These are phyloP conservation scores for Boletellus ananiceps DNA, from an alignment of 768 basidiomycete genomes.

Conservation along the genomic window DNA sequence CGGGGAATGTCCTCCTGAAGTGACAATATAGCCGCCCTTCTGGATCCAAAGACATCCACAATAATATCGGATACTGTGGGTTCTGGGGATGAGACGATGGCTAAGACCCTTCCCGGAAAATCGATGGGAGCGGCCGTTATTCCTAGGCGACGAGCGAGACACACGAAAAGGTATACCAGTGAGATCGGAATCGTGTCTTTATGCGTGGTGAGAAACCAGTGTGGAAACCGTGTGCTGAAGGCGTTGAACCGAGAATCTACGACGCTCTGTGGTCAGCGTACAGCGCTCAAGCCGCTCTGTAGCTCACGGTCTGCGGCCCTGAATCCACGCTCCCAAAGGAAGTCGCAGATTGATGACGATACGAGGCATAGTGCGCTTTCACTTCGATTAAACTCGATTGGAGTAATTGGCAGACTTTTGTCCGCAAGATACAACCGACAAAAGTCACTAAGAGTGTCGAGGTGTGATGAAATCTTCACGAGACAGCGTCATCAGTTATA, in stretches of 20 bases:
- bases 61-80: slow-evolving; percentile 35
- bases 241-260: slow-evolving; percentile 38
- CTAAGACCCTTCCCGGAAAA: slow-evolving; percentile 54
- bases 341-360: slow-evolving; percentile 44
- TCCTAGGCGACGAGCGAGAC: slow-evolving; percentile 47
- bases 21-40: slow-evolving; percentile 31
- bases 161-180: slow-evolving; percentile 54
- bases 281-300: neutral
- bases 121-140: slow-evolving; percentile 50
- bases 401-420: slow-evolving; percentile 26
- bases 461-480: slow-evolving; percentile 36
- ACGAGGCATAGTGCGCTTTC: slow-evolving; percentile 26
- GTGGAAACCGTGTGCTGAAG: slow-evolving; percentile 55
- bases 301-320: slow-evolving; percentile 38
- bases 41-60: slow-evolving; percentile 47
- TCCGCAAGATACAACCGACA: slow-evolving; percentile 40
- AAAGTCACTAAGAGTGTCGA: slow-evolving; percentile 36
- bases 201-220: slow-evolving; percentile 47
- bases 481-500: neutral
- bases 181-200: slow-evolving; percentile 56
- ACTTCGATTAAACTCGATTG: slow-evolving; percentile 30
- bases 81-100: slow-evolving; percentile 40
- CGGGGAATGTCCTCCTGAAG: slow-evolving; percentile 34
- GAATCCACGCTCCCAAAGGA: slow-evolving; percentile 49
- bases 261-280: neutral